These are phyloP conservation scores for Rhododendron williamsianum DNA, from an alignment of 148 eudicot species.

Conservation along the genomic window DNA sequence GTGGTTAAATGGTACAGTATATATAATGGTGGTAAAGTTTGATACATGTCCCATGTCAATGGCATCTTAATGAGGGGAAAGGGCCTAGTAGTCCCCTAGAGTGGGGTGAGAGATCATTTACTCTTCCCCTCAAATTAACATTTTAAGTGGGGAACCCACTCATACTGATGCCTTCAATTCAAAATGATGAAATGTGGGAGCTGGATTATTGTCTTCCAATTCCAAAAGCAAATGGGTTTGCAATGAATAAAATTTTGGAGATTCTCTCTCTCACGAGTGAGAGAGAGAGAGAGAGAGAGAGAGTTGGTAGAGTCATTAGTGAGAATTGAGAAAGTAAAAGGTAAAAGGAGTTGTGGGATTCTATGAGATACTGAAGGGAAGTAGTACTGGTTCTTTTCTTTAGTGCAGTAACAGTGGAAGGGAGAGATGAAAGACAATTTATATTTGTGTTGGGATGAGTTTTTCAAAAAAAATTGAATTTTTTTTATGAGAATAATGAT, in stretches of 20 bases:
- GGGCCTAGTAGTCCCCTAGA: neutral
- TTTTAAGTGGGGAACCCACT: conserved; percentile 10
- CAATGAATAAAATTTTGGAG: neutral
- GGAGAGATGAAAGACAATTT: neutral
- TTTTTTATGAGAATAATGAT: too few species aligned
- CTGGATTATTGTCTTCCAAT: neutral
- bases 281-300: neutral
- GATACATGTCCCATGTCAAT: neutral
- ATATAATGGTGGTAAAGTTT: neutral
- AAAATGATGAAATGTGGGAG: conserved; percentile 2
- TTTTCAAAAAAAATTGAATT: too few species aligned
- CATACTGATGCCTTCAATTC: neutral
- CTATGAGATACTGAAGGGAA: neutral
- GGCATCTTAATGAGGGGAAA: neutral
- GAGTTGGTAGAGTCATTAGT: neutral
- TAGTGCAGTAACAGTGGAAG: neutral
- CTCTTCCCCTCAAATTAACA: neutral
- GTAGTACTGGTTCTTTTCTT: neutral
- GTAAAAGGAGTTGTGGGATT: neutral
- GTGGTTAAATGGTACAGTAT: too few species aligned
- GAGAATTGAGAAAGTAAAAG: neutral
- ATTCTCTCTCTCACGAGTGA: neutral
- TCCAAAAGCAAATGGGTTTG: neutral
- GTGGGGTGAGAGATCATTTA: neutral
- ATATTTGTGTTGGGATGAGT: too few species aligned